Base-by-base conservation (phyloP, 2,329 filamentous ascomycete species). In the Aspergillus brunneoviolaceus region DNA sequence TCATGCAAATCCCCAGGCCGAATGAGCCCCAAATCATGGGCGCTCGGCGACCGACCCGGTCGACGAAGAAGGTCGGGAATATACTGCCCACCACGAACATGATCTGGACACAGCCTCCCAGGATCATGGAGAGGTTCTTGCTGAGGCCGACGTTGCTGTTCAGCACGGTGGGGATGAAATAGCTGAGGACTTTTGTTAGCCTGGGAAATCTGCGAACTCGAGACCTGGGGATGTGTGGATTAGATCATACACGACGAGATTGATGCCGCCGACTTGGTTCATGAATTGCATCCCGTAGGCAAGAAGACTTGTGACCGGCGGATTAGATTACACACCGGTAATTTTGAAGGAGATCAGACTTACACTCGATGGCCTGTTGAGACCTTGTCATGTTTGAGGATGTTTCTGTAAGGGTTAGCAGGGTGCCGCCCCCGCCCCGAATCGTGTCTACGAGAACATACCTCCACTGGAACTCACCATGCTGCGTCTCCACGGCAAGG, bases 251-350 rank as follows among this genome's bases (percentile, higher is more conserved):
- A 81, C 79, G 4, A 82, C 75, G 68, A 64, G 50, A 53, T 83
- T 83, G 58, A 82, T 82, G 1, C 81, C 80, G 2, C 76, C 75
- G 19, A 80, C 71, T 60, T 84, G 82, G 57, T 85, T 80, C 79
- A 82, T 81, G 57, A 80, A 77, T 59, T 81, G 77, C 60, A 79
- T 77, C 25, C 77, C 74, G 63, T 75, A 82, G 0, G 80, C 81
- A 2, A 84, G 73, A 4, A 82, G 65, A 7, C 64, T 64, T 21
- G 27, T 4, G n/a, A 16, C 16, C 12, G n/a, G n/a, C 61, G 39
- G 59, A 31, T 33, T 6, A 39, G 23, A 10, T 25, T 4, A 23
- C 4, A 23, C 23, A 23, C 4, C 23, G 23, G 23, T 7, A 23
- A n/a, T 4, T 6, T 5, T 47, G n/a, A 19, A n/a, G 33, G 19